These are phyloP conservation scores for Camelina laxa DNA, from an alignment of 345 rosid genomes.

Conservation along the genomic window DNA sequence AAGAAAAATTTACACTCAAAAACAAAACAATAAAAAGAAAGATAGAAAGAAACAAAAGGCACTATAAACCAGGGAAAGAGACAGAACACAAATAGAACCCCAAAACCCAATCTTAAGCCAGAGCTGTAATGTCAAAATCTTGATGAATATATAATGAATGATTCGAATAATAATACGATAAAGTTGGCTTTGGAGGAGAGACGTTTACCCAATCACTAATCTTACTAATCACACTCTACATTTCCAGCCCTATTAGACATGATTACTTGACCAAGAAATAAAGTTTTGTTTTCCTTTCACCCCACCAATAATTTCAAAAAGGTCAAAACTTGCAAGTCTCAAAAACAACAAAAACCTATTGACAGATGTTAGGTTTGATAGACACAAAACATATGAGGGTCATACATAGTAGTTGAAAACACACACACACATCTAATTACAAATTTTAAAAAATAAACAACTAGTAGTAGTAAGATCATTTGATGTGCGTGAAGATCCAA, in stretches of 20 bases:
- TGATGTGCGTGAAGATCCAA: slow-evolving; percentile 44
- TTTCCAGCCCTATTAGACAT: slow-evolving; percentile 14
- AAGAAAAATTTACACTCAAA: slow-evolving; percentile 39
- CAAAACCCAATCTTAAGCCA: slow-evolving; percentile 35
- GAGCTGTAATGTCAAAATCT: slow-evolving; percentile 23
- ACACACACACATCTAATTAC: slow-evolving; percentile 6
- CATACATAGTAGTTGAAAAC: slow-evolving; percentile 25
- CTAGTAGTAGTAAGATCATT: slow-evolving; percentile 31
- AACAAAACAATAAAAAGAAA: slow-evolving; percentile 5
- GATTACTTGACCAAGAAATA: neutral
- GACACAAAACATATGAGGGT: slow-evolving; percentile 17
- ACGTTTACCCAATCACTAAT: neutral
- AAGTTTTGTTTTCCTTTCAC: neutral
- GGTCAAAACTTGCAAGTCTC: slow-evolving; percentile 30
- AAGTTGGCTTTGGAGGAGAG: slow-evolving; percentile 20
- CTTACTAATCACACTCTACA: slow-evolving; percentile 24
- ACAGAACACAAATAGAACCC: slow-evolving; percentile 22
- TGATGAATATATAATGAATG: slow-evolving; percentile 20
- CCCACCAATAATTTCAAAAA: slow-evolving; percentile 23
- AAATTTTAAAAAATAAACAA: neutral
- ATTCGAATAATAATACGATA: slow-evolving; percentile 3
- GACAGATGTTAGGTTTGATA: slow-evolving; percentile 19
- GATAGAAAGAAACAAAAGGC: slow-evolving; percentile 17
- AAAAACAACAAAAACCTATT: slow-evolving; percentile 1
- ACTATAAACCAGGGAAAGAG: slow-evolving; percentile 36